phyloP scores from a whole-genome alignment of 306 rosid genomes.

The Lablab purpureus region DNA sequence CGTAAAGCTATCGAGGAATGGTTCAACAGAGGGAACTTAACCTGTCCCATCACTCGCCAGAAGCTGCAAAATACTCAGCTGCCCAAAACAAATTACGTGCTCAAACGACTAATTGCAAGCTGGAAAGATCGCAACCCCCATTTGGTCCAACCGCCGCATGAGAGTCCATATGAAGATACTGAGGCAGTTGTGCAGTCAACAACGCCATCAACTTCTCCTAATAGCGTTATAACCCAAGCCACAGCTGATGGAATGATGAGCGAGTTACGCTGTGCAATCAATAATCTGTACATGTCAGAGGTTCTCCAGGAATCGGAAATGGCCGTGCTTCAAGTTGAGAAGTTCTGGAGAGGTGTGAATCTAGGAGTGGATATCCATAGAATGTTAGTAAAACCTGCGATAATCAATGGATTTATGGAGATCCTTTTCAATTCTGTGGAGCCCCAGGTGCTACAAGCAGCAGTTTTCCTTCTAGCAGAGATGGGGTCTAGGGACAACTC shows the following conservation, averaged over 20 bases:
- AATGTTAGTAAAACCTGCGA: slow-evolving; percentile 76
- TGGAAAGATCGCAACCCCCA: slow-evolving; percentile 77
- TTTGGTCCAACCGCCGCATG: slow-evolving; percentile 47
- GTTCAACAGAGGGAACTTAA: slow-evolving; percentile 80
- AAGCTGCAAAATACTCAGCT: slow-evolving; percentile 73
- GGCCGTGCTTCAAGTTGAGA: slow-evolving; percentile 79
- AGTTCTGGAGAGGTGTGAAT: slow-evolving; percentile 72
- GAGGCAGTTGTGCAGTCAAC: slow-evolving; percentile 48
- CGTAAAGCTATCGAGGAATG: slow-evolving; percentile 90
- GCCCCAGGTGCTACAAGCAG: slow-evolving; percentile 64
- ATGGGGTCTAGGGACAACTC: slow-evolving; percentile 71
- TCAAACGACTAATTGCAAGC: slow-evolving; percentile 83
- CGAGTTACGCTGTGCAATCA: slow-evolving; percentile 68
- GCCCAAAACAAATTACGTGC: slow-evolving; percentile 94
- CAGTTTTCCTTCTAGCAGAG: slow-evolving; percentile 83
- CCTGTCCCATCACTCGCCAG: slow-evolving; percentile 95
- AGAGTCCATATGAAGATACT: slow-evolving; percentile 44
- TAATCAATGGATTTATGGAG: slow-evolving; percentile 85
- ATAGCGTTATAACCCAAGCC: slow-evolving; percentile 67
- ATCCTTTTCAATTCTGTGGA: slow-evolving; percentile 81
- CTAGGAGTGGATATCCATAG: slow-evolving; percentile 62
- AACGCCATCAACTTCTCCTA: slow-evolving; percentile 69
- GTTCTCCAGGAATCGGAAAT: slow-evolving; percentile 79
- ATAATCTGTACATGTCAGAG: slow-evolving; percentile 76
- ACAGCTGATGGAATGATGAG: slow-evolving; percentile 63